Evolutionary conservation across 169 alveolate species (phyloP).

Genomic region (Perkinsus marinus): DNA sequence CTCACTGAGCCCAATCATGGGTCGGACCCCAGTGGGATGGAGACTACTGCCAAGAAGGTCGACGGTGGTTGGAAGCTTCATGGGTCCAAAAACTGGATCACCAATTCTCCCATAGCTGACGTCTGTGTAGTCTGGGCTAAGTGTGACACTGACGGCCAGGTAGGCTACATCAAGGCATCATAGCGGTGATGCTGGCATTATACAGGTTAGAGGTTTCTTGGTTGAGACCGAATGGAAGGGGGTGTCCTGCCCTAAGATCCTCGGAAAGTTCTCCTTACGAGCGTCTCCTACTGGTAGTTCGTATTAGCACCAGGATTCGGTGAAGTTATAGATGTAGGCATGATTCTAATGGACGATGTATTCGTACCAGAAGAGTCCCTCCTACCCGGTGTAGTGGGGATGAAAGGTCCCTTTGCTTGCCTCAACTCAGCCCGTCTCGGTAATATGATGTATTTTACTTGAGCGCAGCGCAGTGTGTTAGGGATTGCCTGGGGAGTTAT

Average conservation of each 20-base stretch:
- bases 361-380: conserved; percentile 43
- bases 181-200: neutral
- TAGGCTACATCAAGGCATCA: neutral
- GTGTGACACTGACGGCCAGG: conserved; percentile 24
- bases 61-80: conserved; percentile 48
- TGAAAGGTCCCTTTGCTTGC: conserved; percentile 60
- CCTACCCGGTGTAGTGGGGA: conserved; percentile 43
- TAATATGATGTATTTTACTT: neutral
- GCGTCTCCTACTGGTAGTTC: conserved; percentile 41
- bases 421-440: conserved; percentile 47
- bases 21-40: conserved; percentile 64
- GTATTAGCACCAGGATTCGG: neutral
- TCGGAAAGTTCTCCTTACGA: conserved; percentile 57
- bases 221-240: conserved; percentile 53
- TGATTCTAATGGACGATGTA: conserved; percentile 64
- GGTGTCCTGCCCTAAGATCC: conserved; percentile 44
- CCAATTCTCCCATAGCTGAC: conserved; percentile 65
- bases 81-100: conserved; percentile 65
- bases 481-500: conserved; percentile 65
- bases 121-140: conserved; percentile 54
- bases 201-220: conserved; percentile 52
- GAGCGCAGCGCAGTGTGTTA: neutral
- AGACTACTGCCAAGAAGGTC: conserved; percentile 39
- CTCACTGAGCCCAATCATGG: conserved; percentile 70
- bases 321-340: conserved; percentile 19